These are phyloP conservation scores for Neurospora cerealis DNA, from an alignment of 495 filamentous ascomycete species.

Conservation along the genomic window DNA sequence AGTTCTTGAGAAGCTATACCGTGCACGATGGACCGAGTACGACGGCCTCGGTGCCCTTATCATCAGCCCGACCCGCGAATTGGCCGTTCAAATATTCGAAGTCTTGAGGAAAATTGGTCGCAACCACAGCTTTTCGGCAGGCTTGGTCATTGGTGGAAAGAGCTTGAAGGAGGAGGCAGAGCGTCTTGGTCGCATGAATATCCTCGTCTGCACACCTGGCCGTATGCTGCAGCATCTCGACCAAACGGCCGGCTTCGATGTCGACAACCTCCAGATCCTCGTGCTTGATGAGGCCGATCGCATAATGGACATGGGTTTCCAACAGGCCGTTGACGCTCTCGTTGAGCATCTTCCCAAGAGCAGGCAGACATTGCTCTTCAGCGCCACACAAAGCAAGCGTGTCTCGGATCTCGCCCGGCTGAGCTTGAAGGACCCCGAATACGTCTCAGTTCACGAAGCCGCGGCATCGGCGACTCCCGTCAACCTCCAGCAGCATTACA, in stretches of 20 bases:
- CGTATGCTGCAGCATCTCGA: constrained; percentile 93
- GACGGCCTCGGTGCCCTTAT: constrained; percentile 91
- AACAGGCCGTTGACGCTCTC: constrained; percentile 83
- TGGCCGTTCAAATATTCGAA: constrained; percentile 96
- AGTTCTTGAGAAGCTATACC: constrained; percentile 89
- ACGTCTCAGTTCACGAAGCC: constrained; percentile 84
- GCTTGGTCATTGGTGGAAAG: constrained; percentile 92
- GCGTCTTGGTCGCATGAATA: constrained; percentile 87
- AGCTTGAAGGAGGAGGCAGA: constrained; percentile 81
- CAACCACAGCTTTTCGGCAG: constrained; percentile 85
- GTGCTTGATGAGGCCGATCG: constrained; percentile 95
- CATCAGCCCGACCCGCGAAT: constrained; percentile 86
- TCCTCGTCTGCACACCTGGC: constrained; percentile 91
- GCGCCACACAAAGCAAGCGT: constrained; percentile 90
- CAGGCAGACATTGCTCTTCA: constrained; percentile 90
- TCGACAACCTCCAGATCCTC: constrained; percentile 82
- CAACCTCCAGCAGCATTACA: constrained; percentile 82
- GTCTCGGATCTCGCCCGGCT: constrained; percentile 85
- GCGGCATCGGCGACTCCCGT: constrained; percentile 73
- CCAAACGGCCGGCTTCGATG: constrained; percentile 83
- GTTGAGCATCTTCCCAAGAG: constrained; percentile 80
- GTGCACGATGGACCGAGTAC: constrained; percentile 76
- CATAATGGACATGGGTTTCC: constrained; percentile 98
- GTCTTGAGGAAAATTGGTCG: constrained; percentile 84
- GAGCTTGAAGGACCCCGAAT: constrained; percentile 83